Evolutionary conservation across 495 filamentous ascomycete species (phyloP).

Genomic region (Hypomontagnella monticulosa): DNA sequence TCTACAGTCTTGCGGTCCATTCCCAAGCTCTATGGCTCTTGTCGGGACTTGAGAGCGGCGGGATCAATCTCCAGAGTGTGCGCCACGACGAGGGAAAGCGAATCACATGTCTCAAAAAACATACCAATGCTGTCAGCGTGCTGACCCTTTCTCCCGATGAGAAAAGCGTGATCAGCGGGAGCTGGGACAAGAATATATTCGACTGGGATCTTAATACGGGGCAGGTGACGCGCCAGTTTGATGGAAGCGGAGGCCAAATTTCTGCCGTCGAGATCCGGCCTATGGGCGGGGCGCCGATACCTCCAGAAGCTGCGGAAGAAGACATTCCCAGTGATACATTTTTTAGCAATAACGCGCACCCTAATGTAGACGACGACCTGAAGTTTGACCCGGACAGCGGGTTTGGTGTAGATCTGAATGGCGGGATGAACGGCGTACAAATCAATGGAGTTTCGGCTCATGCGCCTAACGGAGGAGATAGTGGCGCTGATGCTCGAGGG

Average conservation of each 20-base stretch:
- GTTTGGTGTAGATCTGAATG: slow-evolving; percentile 17
- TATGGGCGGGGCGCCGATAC: slow-evolving; percentile 76
- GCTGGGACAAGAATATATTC: slow-evolving; percentile 93
- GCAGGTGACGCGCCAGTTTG: slow-evolving; percentile 75
- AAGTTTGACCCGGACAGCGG: slow-evolving; percentile 26
- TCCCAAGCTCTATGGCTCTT: slow-evolving; percentile 90
- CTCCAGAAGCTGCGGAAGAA: slow-evolving; percentile 71
- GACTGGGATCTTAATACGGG: slow-evolving; percentile 98
- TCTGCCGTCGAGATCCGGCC: slow-evolving; percentile 87
- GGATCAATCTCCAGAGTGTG: slow-evolving; percentile 93
- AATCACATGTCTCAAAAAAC: slow-evolving; percentile 80
- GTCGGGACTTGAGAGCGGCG: slow-evolving; percentile 87
- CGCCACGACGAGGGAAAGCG: slow-evolving; percentile 93
- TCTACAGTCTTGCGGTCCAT: slow-evolving; percentile 93
- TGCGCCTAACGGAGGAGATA: slow-evolving; percentile 41
- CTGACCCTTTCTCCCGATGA: slow-evolving; percentile 85
- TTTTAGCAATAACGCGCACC: slow-evolving; percentile 60
- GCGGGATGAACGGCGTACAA: slow-evolving; percentile 27
- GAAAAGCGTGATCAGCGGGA: slow-evolving; percentile 86
- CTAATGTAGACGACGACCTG: slow-evolving; percentile 33
- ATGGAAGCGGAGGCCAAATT: slow-evolving; percentile 82
- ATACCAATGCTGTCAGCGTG: slow-evolving; percentile 92
- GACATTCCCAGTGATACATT: slow-evolving; percentile 71
- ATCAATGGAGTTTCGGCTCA: slow-evolving; percentile 36
- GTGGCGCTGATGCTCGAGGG: slow-evolving; percentile 54